phyloP scores from a whole-genome alignment of 2,329 filamentous ascomycete species.

The Alternaria infectoria region DNA sequence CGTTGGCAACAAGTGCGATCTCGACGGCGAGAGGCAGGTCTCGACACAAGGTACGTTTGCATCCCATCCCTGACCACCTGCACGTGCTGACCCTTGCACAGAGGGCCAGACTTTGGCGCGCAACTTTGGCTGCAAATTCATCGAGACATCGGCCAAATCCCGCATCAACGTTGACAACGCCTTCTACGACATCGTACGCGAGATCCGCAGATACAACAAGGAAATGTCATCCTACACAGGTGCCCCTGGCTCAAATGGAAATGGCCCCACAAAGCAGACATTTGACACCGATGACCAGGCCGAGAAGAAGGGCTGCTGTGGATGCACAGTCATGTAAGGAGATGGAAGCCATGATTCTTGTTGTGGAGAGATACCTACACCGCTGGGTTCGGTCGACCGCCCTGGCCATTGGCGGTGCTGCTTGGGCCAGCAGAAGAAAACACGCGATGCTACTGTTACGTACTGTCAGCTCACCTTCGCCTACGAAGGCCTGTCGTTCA shows the following conservation, averaged over 20 bases:
- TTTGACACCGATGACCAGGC: slow-evolving; percentile 79
- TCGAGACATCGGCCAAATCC: slow-evolving; percentile 98
- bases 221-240: slow-evolving; percentile 91
- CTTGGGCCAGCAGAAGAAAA: slow-evolving; percentile 28
- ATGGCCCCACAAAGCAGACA: slow-evolving; percentile 60
- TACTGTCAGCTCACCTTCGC: slow-evolving; percentile 37
- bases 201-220: slow-evolving; percentile 98
- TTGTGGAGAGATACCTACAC: slow-evolving; percentile 29
- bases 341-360: slow-evolving; percentile 8
- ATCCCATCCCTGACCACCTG: slow-evolving; percentile 1
- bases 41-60: slow-evolving; percentile 79
- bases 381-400: slow-evolving; percentile 28
- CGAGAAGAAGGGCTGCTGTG: slow-evolving; percentile 77
- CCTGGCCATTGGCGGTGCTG: slow-evolving; percentile 30
- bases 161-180: slow-evolving; percentile 98
- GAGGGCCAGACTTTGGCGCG: slow-evolving; percentile 88
- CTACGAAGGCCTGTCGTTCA: slow-evolving; percentile 13
- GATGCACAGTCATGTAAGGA: slow-evolving; percentile 82
- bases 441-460: slow-evolving; percentile 45
- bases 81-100: slow-evolving; percentile 51
- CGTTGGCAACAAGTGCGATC: slow-evolving; percentile 98
- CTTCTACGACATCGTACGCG: slow-evolving; percentile 97
- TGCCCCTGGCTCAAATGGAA: slow-evolving; percentile 62
- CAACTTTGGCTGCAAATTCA: slow-evolving; percentile 95
- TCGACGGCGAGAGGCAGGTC: slow-evolving; percentile 90